Conservation (phyloP, 345 rosid species). For the Bruguiera sexangula region DNA sequence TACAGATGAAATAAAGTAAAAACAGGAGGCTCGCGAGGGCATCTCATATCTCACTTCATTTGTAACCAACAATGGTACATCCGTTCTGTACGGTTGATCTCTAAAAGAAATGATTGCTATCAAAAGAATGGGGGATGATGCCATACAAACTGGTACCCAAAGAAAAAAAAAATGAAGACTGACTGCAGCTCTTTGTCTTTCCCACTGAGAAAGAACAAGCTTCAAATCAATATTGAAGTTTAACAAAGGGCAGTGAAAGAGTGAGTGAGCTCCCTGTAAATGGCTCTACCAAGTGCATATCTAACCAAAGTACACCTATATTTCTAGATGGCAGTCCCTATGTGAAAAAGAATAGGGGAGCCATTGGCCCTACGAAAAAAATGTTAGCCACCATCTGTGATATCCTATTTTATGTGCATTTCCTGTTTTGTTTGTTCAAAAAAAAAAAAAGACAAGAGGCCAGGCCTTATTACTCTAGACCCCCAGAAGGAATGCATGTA, state of each 20-base stretch:
- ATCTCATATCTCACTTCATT: too few species aligned
- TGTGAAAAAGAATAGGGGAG: constrained; percentile 9
- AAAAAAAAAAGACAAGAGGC: too few species aligned
- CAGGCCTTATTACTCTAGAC: too few species aligned
- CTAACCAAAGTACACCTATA: constrained; percentile 1
- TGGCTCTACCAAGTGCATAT: not conserved
- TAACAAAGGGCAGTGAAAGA: not conserved
- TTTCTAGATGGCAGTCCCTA: constrained; percentile 8
- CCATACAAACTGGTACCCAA: not conserved
- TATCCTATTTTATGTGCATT: constrained; percentile 11
- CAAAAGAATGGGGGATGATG: too few species aligned
- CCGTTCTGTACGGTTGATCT: too few species aligned
- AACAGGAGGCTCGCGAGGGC: too few species aligned
- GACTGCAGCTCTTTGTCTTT: constrained; percentile 3
- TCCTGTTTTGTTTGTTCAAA: constrained; percentile 13
- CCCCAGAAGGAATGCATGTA: constrained; percentile 17
- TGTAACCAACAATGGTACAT: too few species aligned
- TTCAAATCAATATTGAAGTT: not conserved
- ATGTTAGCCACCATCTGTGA: constrained; percentile 22
- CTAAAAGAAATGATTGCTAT: too few species aligned
- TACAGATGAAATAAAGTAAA: too few species aligned
- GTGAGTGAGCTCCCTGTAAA: not conserved
- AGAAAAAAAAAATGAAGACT: not conserved
- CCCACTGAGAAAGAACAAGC: not conserved
- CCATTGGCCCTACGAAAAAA: constrained; percentile 22